phyloP scores from a whole-genome alignment of 345 rosid species.

The Eucalyptus viminalis region DNA sequence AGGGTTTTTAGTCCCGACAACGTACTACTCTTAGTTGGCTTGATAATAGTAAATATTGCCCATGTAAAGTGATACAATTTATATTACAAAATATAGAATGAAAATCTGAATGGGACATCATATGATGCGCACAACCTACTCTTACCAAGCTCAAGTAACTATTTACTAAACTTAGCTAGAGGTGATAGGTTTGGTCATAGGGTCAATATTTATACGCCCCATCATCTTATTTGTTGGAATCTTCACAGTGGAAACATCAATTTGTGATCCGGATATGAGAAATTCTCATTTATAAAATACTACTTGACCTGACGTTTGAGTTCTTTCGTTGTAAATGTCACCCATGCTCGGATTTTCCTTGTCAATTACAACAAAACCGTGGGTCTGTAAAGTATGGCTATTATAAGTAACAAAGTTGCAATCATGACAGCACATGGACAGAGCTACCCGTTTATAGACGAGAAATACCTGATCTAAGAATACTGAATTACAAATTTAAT shows the following conservation, averaged over 20 bases:
- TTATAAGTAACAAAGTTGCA: not conserved
- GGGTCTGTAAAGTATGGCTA: not conserved
- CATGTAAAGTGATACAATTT: not conserved
- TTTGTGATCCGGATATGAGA: not conserved
- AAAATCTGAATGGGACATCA: no score
- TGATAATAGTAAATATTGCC: not conserved
- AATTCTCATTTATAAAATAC: not conserved
- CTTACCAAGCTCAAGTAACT: not conserved
- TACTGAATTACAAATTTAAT: not conserved
- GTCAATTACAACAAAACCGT: not conserved
- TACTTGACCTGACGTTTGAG: not conserved
- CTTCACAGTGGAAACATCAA: not conserved
- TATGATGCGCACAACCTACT: not conserved
- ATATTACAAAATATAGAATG: not conserved
- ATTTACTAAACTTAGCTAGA: not conserved
- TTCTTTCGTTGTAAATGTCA: not conserved
- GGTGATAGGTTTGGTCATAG: not conserved
- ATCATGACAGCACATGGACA: not conserved
- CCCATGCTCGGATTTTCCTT: not conserved
- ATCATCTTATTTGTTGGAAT: not conserved
- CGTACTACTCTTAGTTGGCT: no score
- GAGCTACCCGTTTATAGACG: not conserved
- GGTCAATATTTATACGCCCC: not conserved
- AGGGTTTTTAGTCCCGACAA: not conserved
- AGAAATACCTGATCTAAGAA: not conserved